Base-by-base conservation (phyloP, 2,329 filamentous ascomycete species). In the Aspergillus clavatus region DNA sequence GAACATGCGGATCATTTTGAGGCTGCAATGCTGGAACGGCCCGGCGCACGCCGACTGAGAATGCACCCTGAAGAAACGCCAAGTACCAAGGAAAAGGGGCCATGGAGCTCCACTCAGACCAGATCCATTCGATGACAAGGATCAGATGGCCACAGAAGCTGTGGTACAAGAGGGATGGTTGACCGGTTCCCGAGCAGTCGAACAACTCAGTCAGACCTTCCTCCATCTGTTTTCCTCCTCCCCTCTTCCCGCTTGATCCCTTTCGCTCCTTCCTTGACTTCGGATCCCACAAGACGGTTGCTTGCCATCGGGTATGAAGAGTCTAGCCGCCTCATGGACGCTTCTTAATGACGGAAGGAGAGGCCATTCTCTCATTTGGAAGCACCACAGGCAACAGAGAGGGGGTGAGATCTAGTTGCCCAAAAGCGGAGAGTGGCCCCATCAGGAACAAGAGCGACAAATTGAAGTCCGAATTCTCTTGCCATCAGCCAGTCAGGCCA, bases 1-100 rank as follows among this genome's bases (percentile, higher is more conserved):
- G 57, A 53, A 61, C 53, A 63, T 68, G 66, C 66, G 65, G 61
- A 68, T 68, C 65, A 67, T 65, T 59, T 57, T 65, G 66, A 67
- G 65, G 64, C 65, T 68, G 67, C 65, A 68, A 67, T 10, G 65
- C 66, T 70, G 68, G 68, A 65, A 69, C 68, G 68, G 68, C 60
- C 68, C 68, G 68, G 65, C 63, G 67, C 67, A 68, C 65, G 65
- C 61, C 65, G 60, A 68, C 61, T 63, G 64, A 58, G 58, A 54
- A 58, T 57, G 56, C 58, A 60, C 58, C 61, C 54, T 65, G 56
- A 62, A 63, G 62, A 59, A 63, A 65, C 58, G 59, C 62, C 62
- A 62, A 55, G 59, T 35, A 50, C 50, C 52, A 42, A 54, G 52
- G 52, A 42, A 53, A 53, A 46, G 47, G 38, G 49, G 52, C 42